Percentiles rank a stretch among this genome's conserved stretches.
These are phyloP conservation scores for Scheffersomyces quercinus DNA, from an alignment of 1,139 yeast species.

Conservation along the genomic window DNA sequence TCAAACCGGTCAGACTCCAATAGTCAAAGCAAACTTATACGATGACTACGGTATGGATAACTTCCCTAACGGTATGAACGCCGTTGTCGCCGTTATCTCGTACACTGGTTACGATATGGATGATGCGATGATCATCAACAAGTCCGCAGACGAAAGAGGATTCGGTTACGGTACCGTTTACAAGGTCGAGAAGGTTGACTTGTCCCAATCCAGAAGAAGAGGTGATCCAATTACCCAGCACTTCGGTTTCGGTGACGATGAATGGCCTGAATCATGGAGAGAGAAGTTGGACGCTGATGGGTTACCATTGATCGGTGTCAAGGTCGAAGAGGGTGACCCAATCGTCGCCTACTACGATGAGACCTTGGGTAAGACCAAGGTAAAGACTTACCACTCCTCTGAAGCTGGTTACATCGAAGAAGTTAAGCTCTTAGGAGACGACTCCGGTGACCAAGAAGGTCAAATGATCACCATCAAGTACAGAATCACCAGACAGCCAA, in stretches of 20 bases:
- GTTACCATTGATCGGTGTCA: constrained; percentile 83
- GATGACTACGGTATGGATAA: constrained; percentile 98
- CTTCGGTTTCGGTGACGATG: constrained; percentile 91
- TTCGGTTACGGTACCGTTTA: constrained; percentile 97
- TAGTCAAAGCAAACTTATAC: constrained; percentile 88
- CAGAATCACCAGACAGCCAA: constrained; percentile 87
- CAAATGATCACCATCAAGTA: constrained; percentile 87
- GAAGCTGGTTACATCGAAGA: constrained; percentile 97
- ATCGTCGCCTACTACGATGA: constrained; percentile 92
- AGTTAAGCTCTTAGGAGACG: constrained; percentile 90
- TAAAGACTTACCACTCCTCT: constrained; percentile 88
- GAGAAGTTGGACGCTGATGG: constrained; percentile 91
- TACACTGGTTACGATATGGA: constrained; percentile 99
- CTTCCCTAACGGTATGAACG: constrained; percentile 98
- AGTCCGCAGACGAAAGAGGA: constrained; percentile 96
- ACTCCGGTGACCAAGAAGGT: constrained; percentile 71
- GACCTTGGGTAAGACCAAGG: constrained; percentile 85
- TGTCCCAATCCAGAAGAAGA: constrained; percentile 73
- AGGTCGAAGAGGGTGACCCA: constrained; percentile 95
- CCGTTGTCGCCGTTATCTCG: constrained; percentile 97
- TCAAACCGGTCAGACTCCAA: constrained; percentile 96
- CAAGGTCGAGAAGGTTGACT: constrained; percentile 89
- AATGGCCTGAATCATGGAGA: constrained; percentile 90
- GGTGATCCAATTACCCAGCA: constrained; percentile 96
- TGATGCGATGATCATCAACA: constrained; percentile 98